Percentiles rank a stretch among this genome's conserved stretches.
Conservation (phyloP, 257 asterid species). For the Rhazya stricta region DNA sequence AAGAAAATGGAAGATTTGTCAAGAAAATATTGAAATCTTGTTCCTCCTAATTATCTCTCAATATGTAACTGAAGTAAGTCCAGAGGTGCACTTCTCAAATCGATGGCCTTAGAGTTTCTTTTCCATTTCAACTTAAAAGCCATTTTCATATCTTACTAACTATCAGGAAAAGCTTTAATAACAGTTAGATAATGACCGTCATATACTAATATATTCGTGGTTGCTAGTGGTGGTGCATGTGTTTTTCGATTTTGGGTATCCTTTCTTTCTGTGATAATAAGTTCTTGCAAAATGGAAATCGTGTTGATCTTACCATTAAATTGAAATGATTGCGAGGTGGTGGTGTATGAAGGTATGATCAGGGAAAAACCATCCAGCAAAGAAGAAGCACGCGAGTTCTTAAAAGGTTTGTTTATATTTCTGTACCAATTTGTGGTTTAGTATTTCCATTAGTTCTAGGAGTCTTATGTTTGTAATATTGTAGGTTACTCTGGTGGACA, state of each 20-base stretch:
- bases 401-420: slow-evolving; percentile 48
- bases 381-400: slow-evolving; percentile 85
- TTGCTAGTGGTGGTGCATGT: slow-evolving; percentile 10
- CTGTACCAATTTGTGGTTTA: slow-evolving; percentile 7
- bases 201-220: slow-evolving; percentile 10
- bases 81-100: not conserved
- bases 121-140: not conserved
- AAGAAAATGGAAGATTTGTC: not conserved
- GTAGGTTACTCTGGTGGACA: slow-evolving; percentile 73
- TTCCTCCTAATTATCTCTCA: not conserved
- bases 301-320: slow-evolving; percentile 33
- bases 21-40: not conserved
- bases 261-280: slow-evolving; percentile 6
- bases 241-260: not conserved
- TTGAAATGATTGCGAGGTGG: slow-evolving; percentile 72
- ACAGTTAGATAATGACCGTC: not conserved
- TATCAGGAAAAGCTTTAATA: not conserved
- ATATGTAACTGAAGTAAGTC: not conserved
- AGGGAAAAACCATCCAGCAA: slow-evolving; percentile 88
- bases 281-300: not conserved
- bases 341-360: slow-evolving; percentile 84
- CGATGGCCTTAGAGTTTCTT: not conserved
- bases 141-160: not conserved
- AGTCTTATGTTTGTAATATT: slow-evolving; percentile 15
- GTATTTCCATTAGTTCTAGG: slow-evolving; percentile 16